These are phyloP conservation scores for Podaxis pistillaris DNA, from an alignment of 768 basidiomycete species.

Conservation along the genomic window DNA sequence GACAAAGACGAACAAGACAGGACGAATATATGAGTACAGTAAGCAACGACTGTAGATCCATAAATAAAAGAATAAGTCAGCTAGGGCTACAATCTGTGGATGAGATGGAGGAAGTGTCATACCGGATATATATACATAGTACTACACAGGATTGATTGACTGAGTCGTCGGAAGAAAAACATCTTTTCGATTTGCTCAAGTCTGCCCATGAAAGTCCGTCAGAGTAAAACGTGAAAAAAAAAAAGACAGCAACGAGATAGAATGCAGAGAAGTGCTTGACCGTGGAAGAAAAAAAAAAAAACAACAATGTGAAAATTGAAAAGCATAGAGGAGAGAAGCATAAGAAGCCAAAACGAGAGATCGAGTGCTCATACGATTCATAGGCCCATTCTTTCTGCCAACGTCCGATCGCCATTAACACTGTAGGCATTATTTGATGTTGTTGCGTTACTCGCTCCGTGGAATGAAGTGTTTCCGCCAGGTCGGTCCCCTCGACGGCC, in stretches of 20 bases:
- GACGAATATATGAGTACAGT: constrained; percentile 15
- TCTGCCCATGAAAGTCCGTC: constrained; percentile 15
- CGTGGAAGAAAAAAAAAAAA: constrained; percentile 14
- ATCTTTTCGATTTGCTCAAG: constrained; percentile 9
- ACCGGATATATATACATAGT: constrained; percentile 26
- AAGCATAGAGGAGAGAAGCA: constrained; percentile 14
- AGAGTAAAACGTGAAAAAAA: constrained; percentile 13
- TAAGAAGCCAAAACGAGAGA: constrained; percentile 11
- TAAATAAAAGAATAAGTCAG: constrained; percentile 21
- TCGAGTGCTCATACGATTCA: constrained; percentile 29
- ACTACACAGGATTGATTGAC: constrained; percentile 15
- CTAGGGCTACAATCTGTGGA: constrained; percentile 25
- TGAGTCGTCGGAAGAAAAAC: constrained; percentile 9
- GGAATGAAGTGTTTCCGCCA: constrained; percentile 29
- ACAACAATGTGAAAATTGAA: constrained; percentile 4
- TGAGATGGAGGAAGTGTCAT: constrained; percentile 20
- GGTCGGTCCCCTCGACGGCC: constrained; percentile 29
- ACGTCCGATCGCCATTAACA: constrained; percentile 64
- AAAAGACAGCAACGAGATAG: constrained; percentile 2
- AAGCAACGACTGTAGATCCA: constrained; percentile 11
- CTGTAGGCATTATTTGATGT: constrained; percentile 33
- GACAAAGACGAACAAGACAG: not conserved
- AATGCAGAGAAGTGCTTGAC: constrained; percentile 15
- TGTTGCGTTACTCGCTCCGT: constrained; percentile 29
- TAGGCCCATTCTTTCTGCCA: constrained; percentile 82